These are phyloP conservation scores for Massarina eburnea DNA, from an alignment of 2,329 filamentous ascomycete genomes.

Conservation along the genomic window DNA sequence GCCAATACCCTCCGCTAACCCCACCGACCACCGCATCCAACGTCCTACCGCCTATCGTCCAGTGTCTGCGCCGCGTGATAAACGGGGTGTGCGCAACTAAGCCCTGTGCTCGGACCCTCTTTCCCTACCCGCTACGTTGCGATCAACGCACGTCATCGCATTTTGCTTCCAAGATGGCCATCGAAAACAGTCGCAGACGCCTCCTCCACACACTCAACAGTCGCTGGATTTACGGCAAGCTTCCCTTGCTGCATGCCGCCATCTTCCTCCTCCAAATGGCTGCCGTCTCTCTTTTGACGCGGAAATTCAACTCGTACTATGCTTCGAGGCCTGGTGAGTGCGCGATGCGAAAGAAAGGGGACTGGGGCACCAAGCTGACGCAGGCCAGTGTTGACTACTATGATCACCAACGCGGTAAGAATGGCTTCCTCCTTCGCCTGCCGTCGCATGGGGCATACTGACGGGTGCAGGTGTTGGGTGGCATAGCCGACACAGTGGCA, in stretches of 20 bases:
- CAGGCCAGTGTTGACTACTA: constrained; percentile 82
- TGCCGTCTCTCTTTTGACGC: constrained; percentile 76
- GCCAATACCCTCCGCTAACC: neutral
- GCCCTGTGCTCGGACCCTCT: neutral
- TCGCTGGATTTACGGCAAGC: constrained; percentile 71
- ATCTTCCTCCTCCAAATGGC: constrained; percentile 88
- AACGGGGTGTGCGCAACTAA: neutral
- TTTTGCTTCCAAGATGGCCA: constrained; percentile 26
- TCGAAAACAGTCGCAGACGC: constrained; percentile 55
- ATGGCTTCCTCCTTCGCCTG: constrained; percentile 1
- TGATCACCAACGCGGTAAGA: constrained; percentile 92
- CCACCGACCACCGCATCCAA: neutral
- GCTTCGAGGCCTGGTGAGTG: constrained; percentile 76
- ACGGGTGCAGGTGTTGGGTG: constrained; percentile 65
- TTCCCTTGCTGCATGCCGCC: constrained; percentile 81
- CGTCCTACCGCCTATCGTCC: neutral
- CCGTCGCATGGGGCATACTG: constrained; percentile 8
- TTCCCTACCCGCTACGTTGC: neutral
- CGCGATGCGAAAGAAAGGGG: neutral
- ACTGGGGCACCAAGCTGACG: constrained; percentile 17
- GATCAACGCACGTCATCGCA: neutral
- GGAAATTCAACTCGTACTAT: constrained; percentile 94
- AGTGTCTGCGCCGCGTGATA: neutral
- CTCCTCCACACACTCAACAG: constrained; percentile 67
- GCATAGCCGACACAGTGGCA: constrained; percentile 93